Evolutionary conservation across 768 basidiomycete genomes (phyloP).

Genomic region (Holtermanniella nyarrowii): DNA sequence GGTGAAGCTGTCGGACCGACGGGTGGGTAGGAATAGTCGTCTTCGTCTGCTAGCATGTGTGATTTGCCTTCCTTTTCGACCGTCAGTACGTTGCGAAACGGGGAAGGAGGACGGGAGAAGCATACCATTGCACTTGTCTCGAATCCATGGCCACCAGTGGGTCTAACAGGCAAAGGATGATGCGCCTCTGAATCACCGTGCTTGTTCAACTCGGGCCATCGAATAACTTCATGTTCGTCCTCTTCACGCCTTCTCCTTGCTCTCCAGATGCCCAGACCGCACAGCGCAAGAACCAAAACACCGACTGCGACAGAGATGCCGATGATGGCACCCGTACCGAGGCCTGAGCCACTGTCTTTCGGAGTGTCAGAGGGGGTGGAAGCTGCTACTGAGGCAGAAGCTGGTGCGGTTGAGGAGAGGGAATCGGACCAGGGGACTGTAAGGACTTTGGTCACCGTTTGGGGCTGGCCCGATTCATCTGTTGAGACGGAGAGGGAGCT

Average conservation of each 20-base stretch:
- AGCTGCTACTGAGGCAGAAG: conserved; percentile 9
- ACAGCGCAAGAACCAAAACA: conserved; percentile 27
- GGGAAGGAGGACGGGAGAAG: background rate
- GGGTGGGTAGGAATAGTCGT: background rate
- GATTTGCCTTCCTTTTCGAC: background rate
- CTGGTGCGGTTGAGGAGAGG: conserved; percentile 16
- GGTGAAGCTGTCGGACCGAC: too few species aligned
- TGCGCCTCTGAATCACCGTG: conserved; percentile 36
- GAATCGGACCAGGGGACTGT: background rate
- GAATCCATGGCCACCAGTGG: conserved; percentile 38
- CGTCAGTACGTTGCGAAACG: background rate
- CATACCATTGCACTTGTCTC: conserved; percentile 36
- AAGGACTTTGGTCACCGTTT: conserved; percentile 21
- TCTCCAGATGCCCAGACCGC: conserved; percentile 33
- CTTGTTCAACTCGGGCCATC: conserved; percentile 39
- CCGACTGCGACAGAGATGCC: conserved; percentile 35
- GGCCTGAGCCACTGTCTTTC: conserved; percentile 5
- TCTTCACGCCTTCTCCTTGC: conserved; percentile 25
- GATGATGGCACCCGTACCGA: conserved; percentile 31
- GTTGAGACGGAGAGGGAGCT: conserved; percentile 4
- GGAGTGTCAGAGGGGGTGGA: conserved; percentile 9
- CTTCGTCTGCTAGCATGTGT: background rate
- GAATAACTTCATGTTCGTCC: conserved; percentile 38
- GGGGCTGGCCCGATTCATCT: conserved; percentile 25
- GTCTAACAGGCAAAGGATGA: conserved; percentile 34